Base-by-base conservation (phyloP, 441 rosid genomes). In the Mallotus repandus region DNA sequence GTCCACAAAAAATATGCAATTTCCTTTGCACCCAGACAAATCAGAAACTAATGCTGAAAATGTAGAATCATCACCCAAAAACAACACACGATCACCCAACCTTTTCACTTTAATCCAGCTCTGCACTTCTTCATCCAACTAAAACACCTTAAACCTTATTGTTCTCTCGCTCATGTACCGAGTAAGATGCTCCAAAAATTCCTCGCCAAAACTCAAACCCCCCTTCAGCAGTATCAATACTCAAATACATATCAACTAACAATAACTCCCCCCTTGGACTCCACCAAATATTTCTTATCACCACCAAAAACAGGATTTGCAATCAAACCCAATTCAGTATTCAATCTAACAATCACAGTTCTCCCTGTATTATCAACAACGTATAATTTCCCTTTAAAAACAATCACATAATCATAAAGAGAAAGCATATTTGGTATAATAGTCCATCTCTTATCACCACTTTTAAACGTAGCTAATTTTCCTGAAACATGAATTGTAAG, bases 401-500 rank as follows among this genome's bases (percentile, higher is more conserved):
- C 80, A 67, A 90, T 81, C 55, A 93, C 97, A 77, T 96, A 97
- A 77, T 93, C 99, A 18, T 83, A 93, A 60, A 93, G 97, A 41
- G 92, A 96, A 9, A 86, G 84, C 97, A 90, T 91, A 64, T 91
- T 91, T 13, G 77, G 76, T 41, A 90, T 85, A 21, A 96, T 86
- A 55, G 82, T 84, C 98, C 98, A 96, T 5, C 66, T 81, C 71
- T 86, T 80, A 46, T 86, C 83, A 63, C 85, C 88, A 75, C 87
- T 82, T 74, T 60, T 89, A 72, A 81, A 89, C 74, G 92, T 81
- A 18, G 96, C 97, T 77, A 93, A 84, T 69, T 87, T 90, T 63
- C 97, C 98, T 46, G 98, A 89, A 50, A 89, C 87, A 80, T 91
- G 98, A 61, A 91, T 91, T 0, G 97, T 90, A 21, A 96, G 96